phyloP scores from a whole-genome alignment of 2,329 filamentous ascomycete species.

The Grosmannia huntii region DNA sequence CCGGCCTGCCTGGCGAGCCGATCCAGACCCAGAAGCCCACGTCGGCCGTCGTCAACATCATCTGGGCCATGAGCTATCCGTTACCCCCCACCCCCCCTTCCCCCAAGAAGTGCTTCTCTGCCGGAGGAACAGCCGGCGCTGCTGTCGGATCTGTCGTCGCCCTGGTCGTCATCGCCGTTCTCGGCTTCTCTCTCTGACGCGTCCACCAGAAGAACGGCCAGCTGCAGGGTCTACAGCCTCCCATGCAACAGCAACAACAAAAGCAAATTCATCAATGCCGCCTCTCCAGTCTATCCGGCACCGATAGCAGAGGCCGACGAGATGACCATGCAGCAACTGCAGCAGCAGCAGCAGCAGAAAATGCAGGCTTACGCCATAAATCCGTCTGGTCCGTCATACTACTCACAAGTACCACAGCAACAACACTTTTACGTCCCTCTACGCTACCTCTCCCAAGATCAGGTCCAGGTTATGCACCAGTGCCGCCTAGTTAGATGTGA shows the following conservation, averaged over 20 bases:
- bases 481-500: no score
- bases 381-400: background rate
- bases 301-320: background rate
- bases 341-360: background rate
- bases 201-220: background rate
- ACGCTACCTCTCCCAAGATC: no score
- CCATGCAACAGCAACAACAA: background rate
- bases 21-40: conserved; percentile 13
- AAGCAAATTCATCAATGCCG: no score
- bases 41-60: conserved; percentile 17
- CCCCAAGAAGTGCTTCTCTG: background rate
- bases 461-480: no score
- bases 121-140: background rate
- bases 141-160: background rate
- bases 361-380: background rate
- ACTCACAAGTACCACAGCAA: background rate
- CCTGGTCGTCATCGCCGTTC: background rate
- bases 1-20: conserved; percentile 10
- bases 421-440: no score
- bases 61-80: conserved; percentile 18
- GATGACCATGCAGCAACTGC: background rate
- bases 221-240: background rate
- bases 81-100: no score
- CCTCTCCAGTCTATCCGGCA: background rate
- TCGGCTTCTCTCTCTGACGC: background rate